Conservation (phyloP, 441 rosid species). For the Flueggea neowawraea region DNA sequence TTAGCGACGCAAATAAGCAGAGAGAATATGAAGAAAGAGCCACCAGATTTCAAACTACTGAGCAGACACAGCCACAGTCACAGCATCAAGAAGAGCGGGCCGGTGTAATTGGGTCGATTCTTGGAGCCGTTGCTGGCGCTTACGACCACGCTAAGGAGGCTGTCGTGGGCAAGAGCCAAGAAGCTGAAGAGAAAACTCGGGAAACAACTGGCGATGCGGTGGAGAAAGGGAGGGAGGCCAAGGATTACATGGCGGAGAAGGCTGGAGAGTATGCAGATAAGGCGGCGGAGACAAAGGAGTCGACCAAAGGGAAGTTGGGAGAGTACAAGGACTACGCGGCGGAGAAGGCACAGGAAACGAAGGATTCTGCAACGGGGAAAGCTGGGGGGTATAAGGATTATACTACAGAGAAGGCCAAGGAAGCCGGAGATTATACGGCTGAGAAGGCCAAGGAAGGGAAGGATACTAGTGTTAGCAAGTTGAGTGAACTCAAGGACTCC, state of each 20-base stretch:
- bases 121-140: constrained; percentile 49
- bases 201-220: constrained; percentile 17
- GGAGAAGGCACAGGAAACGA: constrained; percentile 25
- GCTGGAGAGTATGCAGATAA: constrained; percentile 12
- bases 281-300: constrained; percentile 1
- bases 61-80: background rate
- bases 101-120: constrained; percentile 49
- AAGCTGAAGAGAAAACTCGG: constrained; percentile 14
- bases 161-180: constrained; percentile 47
- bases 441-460: constrained; percentile 28
- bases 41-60: constrained; percentile 9
- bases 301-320: background rate
- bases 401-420: too few relatives aligned
- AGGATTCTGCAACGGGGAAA: constrained; percentile 25
- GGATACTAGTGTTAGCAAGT: constrained; percentile 6
- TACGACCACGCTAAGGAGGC: constrained; percentile 57
- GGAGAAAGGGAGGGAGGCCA: constrained; percentile 26
- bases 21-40: constrained; percentile 15
- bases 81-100: constrained; percentile 34
- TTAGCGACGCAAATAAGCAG: constrained; percentile 29
- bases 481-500: constrained; percentile 19
- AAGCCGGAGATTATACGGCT: constrained; percentile 11
- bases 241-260: constrained; percentile 22
- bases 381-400: constrained; percentile 25
- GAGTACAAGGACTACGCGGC: background rate